Base-by-base conservation (phyloP, 2,329 filamentous ascomycete genomes). In the Neoscytalidium dimidiatum region DNA sequence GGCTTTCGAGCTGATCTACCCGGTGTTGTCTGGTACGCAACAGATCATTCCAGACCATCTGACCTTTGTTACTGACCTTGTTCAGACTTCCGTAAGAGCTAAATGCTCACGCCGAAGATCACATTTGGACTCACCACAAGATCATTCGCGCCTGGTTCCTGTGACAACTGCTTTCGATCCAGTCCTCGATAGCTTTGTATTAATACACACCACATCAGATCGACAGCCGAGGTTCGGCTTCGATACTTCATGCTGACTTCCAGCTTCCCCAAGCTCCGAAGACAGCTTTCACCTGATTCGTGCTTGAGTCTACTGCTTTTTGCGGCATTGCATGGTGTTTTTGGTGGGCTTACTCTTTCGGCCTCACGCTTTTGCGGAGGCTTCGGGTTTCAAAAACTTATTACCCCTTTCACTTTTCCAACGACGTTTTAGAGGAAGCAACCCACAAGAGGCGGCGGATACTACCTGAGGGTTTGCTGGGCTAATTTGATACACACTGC, bases 1-100 rank as follows among this genome's bases (percentile, higher is more conserved):
- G 64, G 77, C 77, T 31, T 79, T 79, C 64, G 77, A 79, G 70
- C 73, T 71, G 88, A 97, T 97, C 82, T 97, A 97, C 78, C 94
- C 94, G 77, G 94, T 97, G 82, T 84, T 96, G 75, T 92, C 93
- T 84, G 91, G 91, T 93, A 82, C 71, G 84, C 80, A 21, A 56
- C 5, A 19, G 29, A 13, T 14, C 4, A 14, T 8, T 29, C n/a
- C 9, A 11, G 11, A 4, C 23, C 51, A 21, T 19, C 23, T 26
- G 1, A n/a, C 13, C 6, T 70, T 62, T 69, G 66, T 67, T 70
- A 75, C 71, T 70, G 70, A 41, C 69, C 71, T 66, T 64, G 14
- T 14, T 1, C n/a, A 71, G 61, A 66, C 57, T 67, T 67, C 63
- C 66, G 63, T 52, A 67, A 67, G 64, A 62, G 62, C 49, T 64